Conservation (phyloP, 1,284 basidiomycete genomes). For the Microstroma glucosiphilum region DNA sequence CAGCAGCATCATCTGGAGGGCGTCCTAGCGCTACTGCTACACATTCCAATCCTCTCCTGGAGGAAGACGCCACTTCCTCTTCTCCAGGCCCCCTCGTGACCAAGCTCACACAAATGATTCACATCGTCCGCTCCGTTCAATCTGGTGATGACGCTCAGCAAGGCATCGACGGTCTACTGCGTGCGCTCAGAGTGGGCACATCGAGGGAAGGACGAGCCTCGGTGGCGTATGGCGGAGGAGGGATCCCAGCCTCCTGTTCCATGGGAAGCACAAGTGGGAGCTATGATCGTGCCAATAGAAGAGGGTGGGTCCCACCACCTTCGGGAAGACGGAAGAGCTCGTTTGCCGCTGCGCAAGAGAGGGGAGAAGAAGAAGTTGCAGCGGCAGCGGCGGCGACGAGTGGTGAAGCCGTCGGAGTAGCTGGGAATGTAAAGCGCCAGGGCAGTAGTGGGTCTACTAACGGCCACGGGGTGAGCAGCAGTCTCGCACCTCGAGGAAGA, state of each 20-base stretch:
- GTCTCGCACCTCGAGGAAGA: too few relatives aligned
- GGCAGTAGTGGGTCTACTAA: too few relatives aligned
- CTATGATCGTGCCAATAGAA: slow-evolving; percentile 1
- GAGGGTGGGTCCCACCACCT: background rate
- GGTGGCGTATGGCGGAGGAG: background rate
- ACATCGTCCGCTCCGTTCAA: slow-evolving; percentile 40
- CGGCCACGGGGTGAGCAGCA: too few relatives aligned
- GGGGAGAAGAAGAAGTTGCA: too few relatives aligned
- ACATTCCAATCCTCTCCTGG: background rate
- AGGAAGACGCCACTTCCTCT: background rate
- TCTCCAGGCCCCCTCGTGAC: slow-evolving; percentile 12
- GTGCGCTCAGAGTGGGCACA: slow-evolving; percentile 28
- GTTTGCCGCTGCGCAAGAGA: too few relatives aligned
- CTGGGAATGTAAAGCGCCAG: too few relatives aligned
- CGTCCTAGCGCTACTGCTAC: slow-evolving; percentile 3
- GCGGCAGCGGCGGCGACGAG: too few relatives aligned
- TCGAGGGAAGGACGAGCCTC: background rate
- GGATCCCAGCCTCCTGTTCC: background rate
- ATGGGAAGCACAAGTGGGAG: background rate
- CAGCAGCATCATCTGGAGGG: slow-evolving; percentile 4
- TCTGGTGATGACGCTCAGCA: slow-evolving; percentile 49
- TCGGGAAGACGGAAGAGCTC: too few relatives aligned
- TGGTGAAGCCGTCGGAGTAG: too few relatives aligned
- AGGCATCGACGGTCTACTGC: slow-evolving; percentile 43
- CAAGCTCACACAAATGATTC: slow-evolving; percentile 43